A percentile compares a stretch with the other conserved stretches of the same genome.
Evolutionary conservation across 2,329 filamentous ascomycete genomes (phyloP).

Genomic region (Penicillium sp.): DNA sequence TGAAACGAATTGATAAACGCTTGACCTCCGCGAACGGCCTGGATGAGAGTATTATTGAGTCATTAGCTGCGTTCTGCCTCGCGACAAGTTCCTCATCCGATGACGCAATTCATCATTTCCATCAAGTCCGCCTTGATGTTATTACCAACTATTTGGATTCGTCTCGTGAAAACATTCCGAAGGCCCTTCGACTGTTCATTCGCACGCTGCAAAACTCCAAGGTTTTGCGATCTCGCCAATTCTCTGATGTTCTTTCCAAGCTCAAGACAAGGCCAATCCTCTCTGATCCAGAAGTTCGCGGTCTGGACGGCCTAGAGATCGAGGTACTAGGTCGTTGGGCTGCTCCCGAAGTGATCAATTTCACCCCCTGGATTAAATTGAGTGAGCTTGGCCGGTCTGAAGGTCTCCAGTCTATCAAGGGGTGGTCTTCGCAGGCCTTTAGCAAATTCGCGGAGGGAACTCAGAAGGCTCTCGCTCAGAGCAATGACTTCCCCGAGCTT

Average conservation of each 20-base stretch:
- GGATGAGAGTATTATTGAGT: slow-evolving; percentile 66
- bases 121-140: slow-evolving; percentile 72
- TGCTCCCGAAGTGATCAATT: slow-evolving; percentile 79
- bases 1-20: slow-evolving; percentile 67
- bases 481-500: slow-evolving; percentile 71
- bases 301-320: slow-evolving; percentile 73
- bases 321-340: slow-evolving; percentile 83
- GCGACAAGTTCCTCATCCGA: slow-evolving; percentile 78
- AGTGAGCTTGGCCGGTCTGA: slow-evolving; percentile 72
- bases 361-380: slow-evolving; percentile 85
- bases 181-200: slow-evolving; percentile 74
- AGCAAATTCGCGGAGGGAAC: slow-evolving; percentile 67
- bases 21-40: slow-evolving; percentile 54
- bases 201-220: slow-evolving; percentile 79
- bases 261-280: slow-evolving; percentile 75
- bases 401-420: slow-evolving; percentile 65
- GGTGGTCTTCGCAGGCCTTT: slow-evolving; percentile 69
- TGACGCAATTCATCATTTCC: slow-evolving; percentile 79
- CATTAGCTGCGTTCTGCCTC: slow-evolving; percentile 81
- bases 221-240: slow-evolving; percentile 71
- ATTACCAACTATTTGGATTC: slow-evolving; percentile 67
- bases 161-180: slow-evolving; percentile 62
- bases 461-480: slow-evolving; percentile 62
- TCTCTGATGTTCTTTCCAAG: slow-evolving; percentile 71
- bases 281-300: slow-evolving; percentile 70